These are phyloP conservation scores for Aureobasidium sp. DNA, from an alignment of 2,329 filamentous ascomycete species.

Conservation along the genomic window DNA sequence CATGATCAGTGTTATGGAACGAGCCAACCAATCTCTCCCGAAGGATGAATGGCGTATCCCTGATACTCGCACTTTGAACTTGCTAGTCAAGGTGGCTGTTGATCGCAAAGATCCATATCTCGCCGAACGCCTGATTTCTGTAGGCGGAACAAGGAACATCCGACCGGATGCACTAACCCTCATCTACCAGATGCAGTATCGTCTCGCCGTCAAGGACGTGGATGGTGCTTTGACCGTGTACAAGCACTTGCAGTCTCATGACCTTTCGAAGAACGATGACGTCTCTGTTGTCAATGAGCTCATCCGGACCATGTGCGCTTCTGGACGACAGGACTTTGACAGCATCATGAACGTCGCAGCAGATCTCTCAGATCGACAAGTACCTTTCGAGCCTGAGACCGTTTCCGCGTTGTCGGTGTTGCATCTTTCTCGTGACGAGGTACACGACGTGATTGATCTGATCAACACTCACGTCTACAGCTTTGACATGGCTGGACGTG, in stretches of 20 bases:
- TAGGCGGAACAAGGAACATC: slow-evolving; percentile 59
- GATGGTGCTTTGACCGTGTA: slow-evolving; percentile 61
- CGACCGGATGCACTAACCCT: slow-evolving; percentile 61
- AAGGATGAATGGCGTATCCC: not conserved
- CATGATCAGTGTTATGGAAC: slow-evolving; percentile 60
- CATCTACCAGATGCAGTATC: slow-evolving; percentile 67
- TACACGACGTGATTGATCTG: slow-evolving; percentile 71
- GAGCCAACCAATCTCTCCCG: slow-evolving; percentile 38
- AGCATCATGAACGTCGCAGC: slow-evolving; percentile 65
- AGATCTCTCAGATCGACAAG: slow-evolving; percentile 61
- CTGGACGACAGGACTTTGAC: slow-evolving; percentile 55
- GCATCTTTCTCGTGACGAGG: slow-evolving; percentile 68
- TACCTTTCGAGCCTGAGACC: slow-evolving; percentile 64
- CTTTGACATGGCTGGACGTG: slow-evolving; percentile 62
- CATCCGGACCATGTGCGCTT: slow-evolving; percentile 58
- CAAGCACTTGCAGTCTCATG: slow-evolving; percentile 50
- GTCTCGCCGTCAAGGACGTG: slow-evolving; percentile 64
- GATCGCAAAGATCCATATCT: slow-evolving; percentile 61
- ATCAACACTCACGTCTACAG: slow-evolving; percentile 66
- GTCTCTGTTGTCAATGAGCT: slow-evolving; percentile 61
- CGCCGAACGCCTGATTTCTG: slow-evolving; percentile 62
- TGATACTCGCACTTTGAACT: slow-evolving; percentile 67
- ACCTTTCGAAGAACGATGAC: slow-evolving; percentile 51
- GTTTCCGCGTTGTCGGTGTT: slow-evolving; percentile 64
- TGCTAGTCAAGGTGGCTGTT: slow-evolving; percentile 63